Conservation (phyloP, 2,329 filamentous ascomycete species). For the Orbilia javanica region DNA sequence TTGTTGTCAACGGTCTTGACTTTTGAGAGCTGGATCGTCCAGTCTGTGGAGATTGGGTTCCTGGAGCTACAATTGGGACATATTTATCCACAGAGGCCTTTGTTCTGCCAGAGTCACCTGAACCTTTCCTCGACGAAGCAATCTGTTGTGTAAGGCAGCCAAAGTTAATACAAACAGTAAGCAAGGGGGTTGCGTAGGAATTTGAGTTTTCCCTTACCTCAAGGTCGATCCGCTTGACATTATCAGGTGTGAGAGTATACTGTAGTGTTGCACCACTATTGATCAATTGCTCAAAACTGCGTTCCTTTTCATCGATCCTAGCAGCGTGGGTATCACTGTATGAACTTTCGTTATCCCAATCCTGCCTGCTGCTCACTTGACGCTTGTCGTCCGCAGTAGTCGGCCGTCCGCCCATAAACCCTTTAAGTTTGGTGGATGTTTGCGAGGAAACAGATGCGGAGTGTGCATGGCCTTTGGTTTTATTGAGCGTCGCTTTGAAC, state of each 20-base stretch:
- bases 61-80: conserved; percentile 30
- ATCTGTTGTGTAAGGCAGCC: conserved; percentile 47
- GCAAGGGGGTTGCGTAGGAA: conserved; percentile 36
- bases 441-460: conserved; percentile 63
- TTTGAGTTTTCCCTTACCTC: conserved; percentile 49
- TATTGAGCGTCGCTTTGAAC: conserved; percentile 61
- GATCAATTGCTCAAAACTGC: conserved; percentile 82
- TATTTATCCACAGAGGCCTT: conserved; percentile 45
- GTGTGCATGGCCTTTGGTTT: conserved; percentile 62
- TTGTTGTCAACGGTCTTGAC: conserved; percentile 47
- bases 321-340: conserved; percentile 64
- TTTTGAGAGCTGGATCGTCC: conserved; percentile 45
- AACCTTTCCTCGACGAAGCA: conserved; percentile 56
- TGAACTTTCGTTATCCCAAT: conserved; percentile 71
- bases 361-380: conserved; percentile 33
- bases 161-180: conserved; percentile 32
- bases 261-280: conserved; percentile 85
- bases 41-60: conserved; percentile 22
- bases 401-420: conserved; percentile 63
- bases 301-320: conserved; percentile 71
- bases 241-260: conserved; percentile 83
- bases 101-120: conserved; percentile 47
- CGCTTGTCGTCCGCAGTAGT: conserved; percentile 57
- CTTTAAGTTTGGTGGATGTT: conserved; percentile 65
- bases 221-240: conserved; percentile 81